Percentiles rank a stretch among this genome's conserved stretches.
These are phyloP conservation scores for Flueggea neowawraea DNA, from an alignment of 441 rosid species.

Conservation along the genomic window DNA sequence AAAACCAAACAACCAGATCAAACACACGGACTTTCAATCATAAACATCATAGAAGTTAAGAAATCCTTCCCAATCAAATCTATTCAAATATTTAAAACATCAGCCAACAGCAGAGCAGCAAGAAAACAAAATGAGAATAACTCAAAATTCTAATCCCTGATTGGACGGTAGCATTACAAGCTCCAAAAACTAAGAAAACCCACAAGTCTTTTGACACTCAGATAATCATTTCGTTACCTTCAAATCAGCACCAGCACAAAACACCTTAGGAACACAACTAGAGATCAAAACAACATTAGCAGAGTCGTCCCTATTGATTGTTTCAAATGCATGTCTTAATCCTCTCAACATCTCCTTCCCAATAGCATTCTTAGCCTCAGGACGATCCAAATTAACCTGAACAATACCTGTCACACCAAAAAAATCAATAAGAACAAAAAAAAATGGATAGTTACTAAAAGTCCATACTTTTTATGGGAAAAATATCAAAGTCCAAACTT, in stretches of 20 bases:
- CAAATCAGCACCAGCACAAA: constrained; percentile 96
- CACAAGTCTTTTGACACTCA: no score
- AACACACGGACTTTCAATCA: not conserved
- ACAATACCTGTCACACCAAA: constrained; percentile 49
- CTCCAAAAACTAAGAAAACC: no score
- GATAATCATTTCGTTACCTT: constrained; percentile 42
- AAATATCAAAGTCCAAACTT: not conserved
- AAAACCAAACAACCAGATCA: constrained; percentile 1
- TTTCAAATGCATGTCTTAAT: constrained; percentile 52
- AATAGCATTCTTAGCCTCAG: constrained; percentile 65
- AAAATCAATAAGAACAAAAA: not conserved
- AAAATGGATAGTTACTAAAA: not conserved
- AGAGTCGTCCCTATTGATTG: constrained; percentile 46
- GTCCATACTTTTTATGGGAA: not conserved
- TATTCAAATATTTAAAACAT: not conserved
- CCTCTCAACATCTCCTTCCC: constrained; percentile 75
- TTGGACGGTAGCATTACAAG: not conserved
- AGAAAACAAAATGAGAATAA: no score
- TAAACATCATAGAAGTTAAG: not conserved
- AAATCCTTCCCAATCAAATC: no score
- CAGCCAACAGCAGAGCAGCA: no score
- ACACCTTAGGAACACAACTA: constrained; percentile 73
- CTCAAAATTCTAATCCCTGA: no score
- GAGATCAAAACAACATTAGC: constrained; percentile 65
- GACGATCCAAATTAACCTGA: constrained; percentile 73